Conservation (phyloP, 2,329 filamentous ascomycete genomes). For the Xylaria sp. region DNA sequence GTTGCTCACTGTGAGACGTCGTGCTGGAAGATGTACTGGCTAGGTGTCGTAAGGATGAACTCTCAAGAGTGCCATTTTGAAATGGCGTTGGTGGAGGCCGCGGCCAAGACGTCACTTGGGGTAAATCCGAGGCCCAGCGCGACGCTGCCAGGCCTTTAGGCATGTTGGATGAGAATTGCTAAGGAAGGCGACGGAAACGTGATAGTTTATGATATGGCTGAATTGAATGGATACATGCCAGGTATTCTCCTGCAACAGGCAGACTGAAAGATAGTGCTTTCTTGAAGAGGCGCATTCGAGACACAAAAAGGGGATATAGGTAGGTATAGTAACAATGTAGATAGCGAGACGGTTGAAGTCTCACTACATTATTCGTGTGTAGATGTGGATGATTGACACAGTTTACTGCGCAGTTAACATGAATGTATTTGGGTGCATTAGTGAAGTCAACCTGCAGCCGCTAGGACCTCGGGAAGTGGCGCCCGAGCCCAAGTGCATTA, state of each 20-base stretch:
- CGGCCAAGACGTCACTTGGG: conserved; percentile 32
- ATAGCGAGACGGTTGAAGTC: background rate
- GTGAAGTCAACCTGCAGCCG: background rate
- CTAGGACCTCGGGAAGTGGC: too few relatives aligned
- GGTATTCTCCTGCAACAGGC: background rate
- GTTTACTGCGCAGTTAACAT: background rate
- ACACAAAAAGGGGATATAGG: background rate
- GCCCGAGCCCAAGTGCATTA: background rate
- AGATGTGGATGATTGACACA: background rate
- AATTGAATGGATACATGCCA: background rate
- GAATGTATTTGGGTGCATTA: background rate
- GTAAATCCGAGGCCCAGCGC: conserved; percentile 39
- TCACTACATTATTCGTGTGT: background rate
- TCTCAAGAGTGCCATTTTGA: background rate
- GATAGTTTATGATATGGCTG: background rate
- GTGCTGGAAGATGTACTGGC: conserved; percentile 20
- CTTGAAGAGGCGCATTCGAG: background rate
- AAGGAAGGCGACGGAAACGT: background rate
- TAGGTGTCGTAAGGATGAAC: conserved; percentile 1
- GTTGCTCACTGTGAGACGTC: conserved; percentile 17
- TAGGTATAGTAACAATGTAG: background rate
- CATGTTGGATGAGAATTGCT: conserved; percentile 10
- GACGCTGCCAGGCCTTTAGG: conserved; percentile 39
- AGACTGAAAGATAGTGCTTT: background rate
- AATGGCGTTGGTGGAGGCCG: conserved; percentile 22